Conservation (phyloP, 768 basidiomycete genomes). For the Clathrus columnatus region DNA sequence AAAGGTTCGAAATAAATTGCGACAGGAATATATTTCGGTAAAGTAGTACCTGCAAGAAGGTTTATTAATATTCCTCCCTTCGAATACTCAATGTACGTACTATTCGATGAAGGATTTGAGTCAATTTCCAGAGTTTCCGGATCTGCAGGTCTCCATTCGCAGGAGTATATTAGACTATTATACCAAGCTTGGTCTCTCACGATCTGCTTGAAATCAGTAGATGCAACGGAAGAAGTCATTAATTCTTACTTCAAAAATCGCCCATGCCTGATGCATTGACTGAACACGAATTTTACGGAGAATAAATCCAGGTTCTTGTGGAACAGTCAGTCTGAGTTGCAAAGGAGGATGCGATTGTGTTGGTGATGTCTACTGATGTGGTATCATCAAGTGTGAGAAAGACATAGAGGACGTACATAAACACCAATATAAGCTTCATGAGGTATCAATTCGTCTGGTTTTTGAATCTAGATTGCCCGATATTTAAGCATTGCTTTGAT, state of each 20-base stretch:
- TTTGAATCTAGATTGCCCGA: slow-evolving; percentile 11
- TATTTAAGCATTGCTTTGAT: slow-evolving; percentile 10
- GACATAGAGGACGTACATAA: slow-evolving; percentile 47
- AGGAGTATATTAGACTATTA: slow-evolving; percentile 57
- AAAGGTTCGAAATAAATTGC: slow-evolving; percentile 43
- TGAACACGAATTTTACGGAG: slow-evolving; percentile 65
- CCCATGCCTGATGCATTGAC: slow-evolving; percentile 66
- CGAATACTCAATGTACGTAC: slow-evolving; percentile 27
- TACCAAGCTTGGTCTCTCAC: slow-evolving; percentile 81
- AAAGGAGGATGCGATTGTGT: slow-evolving; percentile 61
- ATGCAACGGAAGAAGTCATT: slow-evolving; percentile 4
- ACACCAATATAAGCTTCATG: slow-evolving; percentile 58
- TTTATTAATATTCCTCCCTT: background rate
- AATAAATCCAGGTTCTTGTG: slow-evolving; percentile 69
- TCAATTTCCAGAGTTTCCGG: slow-evolving; percentile 41
- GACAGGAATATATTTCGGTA: slow-evolving; percentile 60
- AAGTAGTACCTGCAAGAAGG: slow-evolving; percentile 35
- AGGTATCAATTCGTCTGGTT: slow-evolving; percentile 18
- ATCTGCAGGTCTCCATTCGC: slow-evolving; percentile 35
- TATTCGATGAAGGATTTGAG: slow-evolving; percentile 55
- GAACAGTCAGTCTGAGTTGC: slow-evolving; percentile 53
- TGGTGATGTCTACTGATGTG: slow-evolving; percentile 46
- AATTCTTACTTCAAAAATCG: slow-evolving; percentile 53
- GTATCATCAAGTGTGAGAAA: background rate
- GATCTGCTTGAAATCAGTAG: slow-evolving; percentile 33